Base-by-base conservation (phyloP, 345 rosid genomes). In the Gossypium stocksii region DNA sequence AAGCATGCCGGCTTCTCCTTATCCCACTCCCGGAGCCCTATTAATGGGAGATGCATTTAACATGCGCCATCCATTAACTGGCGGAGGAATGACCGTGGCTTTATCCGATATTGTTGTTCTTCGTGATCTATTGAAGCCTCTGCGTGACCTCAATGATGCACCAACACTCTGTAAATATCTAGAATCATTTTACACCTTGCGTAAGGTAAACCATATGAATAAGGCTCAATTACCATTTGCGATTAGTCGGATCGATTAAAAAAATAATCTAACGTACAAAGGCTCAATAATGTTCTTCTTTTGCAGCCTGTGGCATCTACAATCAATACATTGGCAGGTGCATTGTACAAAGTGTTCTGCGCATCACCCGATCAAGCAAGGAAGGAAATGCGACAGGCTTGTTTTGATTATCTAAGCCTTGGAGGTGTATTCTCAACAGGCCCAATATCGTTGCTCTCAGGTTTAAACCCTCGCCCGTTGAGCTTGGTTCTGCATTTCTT, bases 51-150 rank as follows among this genome's bases (percentile, higher is more conserved):
- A 85, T 54, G 88, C 88, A 62, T 83, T 85, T 41, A 85, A 85
- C 81, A 85, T 85, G 88, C 88, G 88, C 20, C 88, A 85, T 79
- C 88, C 88, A 25, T 53, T 82, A 65, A 85, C 88, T 0, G 88
- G 88, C 29, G 88, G 88, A 66, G 88, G 88, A 60, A 85, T 85
- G 88, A 85, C 88, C 0, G 88, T 85, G 4, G 86, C 86, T 38
- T 79, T 85, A 71, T 80, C 88, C 14, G 88, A 85, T 64, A 85
- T 85, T 2, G 88, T 85, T 71, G 86, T 85, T 70, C 73, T 85
- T 22, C 80, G 86, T 38, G 72, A 85, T 72, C 85, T 85, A 8
- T 84, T 85, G 9, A 80, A 79, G 73, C 86, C 86, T 3, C 49
- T 85, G 19, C 75, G 22, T 5, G 84, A 82, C 74, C 86, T 85